Evolutionary conservation across 306 rosid species (phyloP), one percentile per base, ranked within the genome.

Genomic region (Dalbergia cultrata): DNA sequence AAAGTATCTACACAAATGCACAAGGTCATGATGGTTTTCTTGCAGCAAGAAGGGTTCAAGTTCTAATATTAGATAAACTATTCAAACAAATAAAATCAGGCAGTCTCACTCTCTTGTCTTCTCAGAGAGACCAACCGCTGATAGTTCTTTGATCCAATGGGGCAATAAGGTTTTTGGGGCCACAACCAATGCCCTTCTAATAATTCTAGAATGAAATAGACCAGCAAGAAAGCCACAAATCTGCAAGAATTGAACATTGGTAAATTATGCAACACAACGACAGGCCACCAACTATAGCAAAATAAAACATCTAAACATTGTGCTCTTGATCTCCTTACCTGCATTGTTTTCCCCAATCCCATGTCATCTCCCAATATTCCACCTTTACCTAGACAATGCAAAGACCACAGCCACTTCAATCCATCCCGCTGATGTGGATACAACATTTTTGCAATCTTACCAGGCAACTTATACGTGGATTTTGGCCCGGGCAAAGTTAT

Each of bases 311-410:
- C 62, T 7, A 37, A 49, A 31, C 16, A 63, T 66, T 52, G 66
- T 19, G 16, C 47, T 35, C 26, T 49, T 68, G 52, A 79, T 76
- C 81, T 77, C 67, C 52, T 74, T 91, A 92, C 98, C 94, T 94
- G 98, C 98, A 92, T 94, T 17, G 98, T 94, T 88, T 94, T 94
- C 7, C 98, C 98, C 84, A 94, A 71, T 54, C 98, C 98, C 98
- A 92, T 94, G 81, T 94, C 98, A 87, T 94, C 98, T 13, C 98
- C 98, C 85, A 94, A 87, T 62, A 94, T 90, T 80, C 98, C 98
- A 74, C 98, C 97, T 86, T 94, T 94, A 12, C 94, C 92, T 79
- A 75, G 89, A 75, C 89, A 90, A 84, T 92, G 97, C 87, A 94
- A 86, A 81, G 97, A 87, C 97, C 98, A 94, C 13, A 92, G 91